Conservation (phyloP, 805 yeast species). For the Zygosaccharomyces kombuchaensis region DNA sequence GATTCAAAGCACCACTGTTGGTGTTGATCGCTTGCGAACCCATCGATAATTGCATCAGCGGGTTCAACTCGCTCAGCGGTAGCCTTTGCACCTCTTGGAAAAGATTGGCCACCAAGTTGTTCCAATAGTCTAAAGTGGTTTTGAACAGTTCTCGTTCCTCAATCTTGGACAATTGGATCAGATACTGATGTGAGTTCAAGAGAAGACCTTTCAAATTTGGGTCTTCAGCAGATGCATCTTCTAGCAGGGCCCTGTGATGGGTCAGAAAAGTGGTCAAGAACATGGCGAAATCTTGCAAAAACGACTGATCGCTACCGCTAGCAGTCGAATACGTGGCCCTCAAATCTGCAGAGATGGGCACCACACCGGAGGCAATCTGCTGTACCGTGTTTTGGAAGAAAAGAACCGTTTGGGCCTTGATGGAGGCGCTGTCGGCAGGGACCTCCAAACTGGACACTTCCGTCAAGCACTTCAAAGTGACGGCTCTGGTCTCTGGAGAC, state of each 20-base stretch:
- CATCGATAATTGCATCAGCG: slow-evolving; percentile 65
- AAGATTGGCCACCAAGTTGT: slow-evolving; percentile 72
- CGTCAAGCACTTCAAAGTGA: slow-evolving; percentile 86
- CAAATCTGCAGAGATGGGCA: slow-evolving; percentile 72
- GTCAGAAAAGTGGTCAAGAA: slow-evolving; percentile 79
- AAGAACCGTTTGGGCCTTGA: slow-evolving; percentile 48
- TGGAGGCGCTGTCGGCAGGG: slow-evolving; percentile 43
- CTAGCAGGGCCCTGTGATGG: slow-evolving; percentile 64
- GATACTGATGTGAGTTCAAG: slow-evolving; percentile 69
- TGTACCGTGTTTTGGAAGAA: slow-evolving; percentile 74
- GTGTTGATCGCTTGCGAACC: slow-evolving; percentile 37
- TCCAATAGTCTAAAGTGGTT: slow-evolving; percentile 94
- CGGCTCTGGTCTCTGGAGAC: slow-evolving; percentile 74
- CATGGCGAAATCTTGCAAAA: slow-evolving; percentile 92
- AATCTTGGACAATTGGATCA: slow-evolving; percentile 79
- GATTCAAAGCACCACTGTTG: slow-evolving; percentile 81
- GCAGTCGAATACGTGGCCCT: slow-evolving; percentile 69
- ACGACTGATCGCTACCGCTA: slow-evolving; percentile 81
- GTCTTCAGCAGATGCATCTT: slow-evolving; percentile 40
- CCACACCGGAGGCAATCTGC: slow-evolving; percentile 54
- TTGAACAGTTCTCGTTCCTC: slow-evolving; percentile 96
- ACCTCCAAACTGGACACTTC: slow-evolving; percentile 74
- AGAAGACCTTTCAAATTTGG: slow-evolving; percentile 54
- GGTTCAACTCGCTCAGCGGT: slow-evolving; percentile 68
- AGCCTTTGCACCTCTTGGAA: slow-evolving; percentile 81